Evolutionary conservation across 78 protist species (phyloP).

Genomic region (Polysphondylium violaceum): DNA sequence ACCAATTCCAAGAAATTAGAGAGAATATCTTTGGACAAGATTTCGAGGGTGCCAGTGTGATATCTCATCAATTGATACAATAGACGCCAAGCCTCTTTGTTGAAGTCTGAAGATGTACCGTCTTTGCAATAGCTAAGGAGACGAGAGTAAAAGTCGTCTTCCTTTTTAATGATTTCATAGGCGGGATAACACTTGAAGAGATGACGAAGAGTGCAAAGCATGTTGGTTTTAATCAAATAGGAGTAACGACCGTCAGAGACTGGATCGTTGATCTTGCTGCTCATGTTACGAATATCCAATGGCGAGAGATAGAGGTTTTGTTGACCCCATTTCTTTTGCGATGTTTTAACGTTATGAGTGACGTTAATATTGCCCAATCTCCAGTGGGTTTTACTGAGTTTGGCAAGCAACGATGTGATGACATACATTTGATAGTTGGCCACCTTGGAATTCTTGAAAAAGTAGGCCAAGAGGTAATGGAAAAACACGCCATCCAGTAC

Average conservation of each 20-base stretch:
- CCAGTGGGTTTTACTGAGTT: conserved; percentile 13
- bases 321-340: conserved; percentile 36
- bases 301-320: conserved; percentile 26
- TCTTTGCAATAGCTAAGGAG: conserved; percentile 29
- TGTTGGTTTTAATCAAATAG: conserved; percentile 15
- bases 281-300: conserved; percentile 26
- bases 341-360: conserved; percentile 16
- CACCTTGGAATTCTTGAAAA: conserved; percentile 15
- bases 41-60: conserved; percentile 63
- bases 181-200: conserved; percentile 16
- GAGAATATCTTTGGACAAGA: conserved; percentile 12
- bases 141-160: conserved; percentile 56
- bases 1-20: conserved; percentile 32
- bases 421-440: conserved; percentile 8
- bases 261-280: conserved; percentile 19
- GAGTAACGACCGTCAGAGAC: neutral
- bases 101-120: conserved; percentile 16
- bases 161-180: conserved; percentile 30
- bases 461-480: conserved; percentile 7
- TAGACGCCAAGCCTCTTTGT: conserved; percentile 52
- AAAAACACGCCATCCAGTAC: conserved; percentile 46
- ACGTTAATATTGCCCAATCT: conserved; percentile 15
- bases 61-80: conserved; percentile 46
- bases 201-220: neutral
- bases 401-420: neutral